These are phyloP conservation scores for Nakaseomyces glabratus DNA, from an alignment of 1,139 yeast species.

Conservation along the genomic window DNA sequence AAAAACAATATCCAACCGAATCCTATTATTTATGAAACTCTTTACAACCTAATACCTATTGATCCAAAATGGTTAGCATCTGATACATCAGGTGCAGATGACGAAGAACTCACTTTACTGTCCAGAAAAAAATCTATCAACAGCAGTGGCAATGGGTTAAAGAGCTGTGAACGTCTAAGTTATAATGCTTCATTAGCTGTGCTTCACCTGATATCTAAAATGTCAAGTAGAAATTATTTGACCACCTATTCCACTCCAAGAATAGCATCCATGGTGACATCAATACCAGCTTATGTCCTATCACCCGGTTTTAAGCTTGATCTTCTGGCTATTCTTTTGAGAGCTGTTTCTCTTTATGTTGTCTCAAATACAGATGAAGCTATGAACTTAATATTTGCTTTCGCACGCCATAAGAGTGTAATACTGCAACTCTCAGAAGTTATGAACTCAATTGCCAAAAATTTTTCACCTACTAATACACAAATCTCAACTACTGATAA, in stretches of 20 bases:
- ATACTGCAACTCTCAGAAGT: conserved; percentile 24
- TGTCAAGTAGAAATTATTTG: conserved; percentile 22
- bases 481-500: conserved; percentile 3
- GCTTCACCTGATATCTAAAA: conserved; percentile 41
- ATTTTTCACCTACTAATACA: conserved; percentile 13
- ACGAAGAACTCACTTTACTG: conserved; percentile 21
- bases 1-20: conserved; percentile 33
- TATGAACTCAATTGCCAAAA: conserved; percentile 22
- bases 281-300: conserved; percentile 11
- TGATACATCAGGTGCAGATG: conserved; percentile 26
- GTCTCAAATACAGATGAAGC: conserved; percentile 44
- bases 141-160: not conserved
- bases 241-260: conserved; percentile 16
- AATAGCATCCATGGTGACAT: not conserved
- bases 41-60: conserved; percentile 52
- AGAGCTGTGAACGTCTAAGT: conserved; percentile 38
- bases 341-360: conserved; percentile 46
- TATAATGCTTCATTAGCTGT: conserved; percentile 52
- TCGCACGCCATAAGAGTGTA: conserved; percentile 40
- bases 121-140: conserved; percentile 25
- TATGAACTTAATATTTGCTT: conserved; percentile 44
- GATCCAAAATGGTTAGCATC: conserved; percentile 22
- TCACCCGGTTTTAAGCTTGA: conserved; percentile 42
- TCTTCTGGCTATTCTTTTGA: conserved; percentile 46
- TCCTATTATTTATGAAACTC: conserved; percentile 45